phyloP scores from a whole-genome alignment of 2,329 filamentous ascomycete species.

The Trichothecium roseum region DNA sequence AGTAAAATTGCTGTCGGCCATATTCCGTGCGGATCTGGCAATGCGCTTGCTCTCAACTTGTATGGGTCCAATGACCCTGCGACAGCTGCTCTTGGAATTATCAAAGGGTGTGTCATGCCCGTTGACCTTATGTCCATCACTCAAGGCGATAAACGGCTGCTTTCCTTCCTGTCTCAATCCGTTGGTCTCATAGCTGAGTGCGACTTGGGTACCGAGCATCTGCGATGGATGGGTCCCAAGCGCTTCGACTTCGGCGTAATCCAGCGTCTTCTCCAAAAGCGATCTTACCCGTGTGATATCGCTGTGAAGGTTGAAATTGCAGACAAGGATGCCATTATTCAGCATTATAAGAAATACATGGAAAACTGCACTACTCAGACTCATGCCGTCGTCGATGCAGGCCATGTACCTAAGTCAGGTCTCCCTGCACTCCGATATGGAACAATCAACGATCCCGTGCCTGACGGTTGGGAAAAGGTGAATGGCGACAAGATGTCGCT shows the following conservation, averaged over 20 bases:
- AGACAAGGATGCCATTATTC: slow-evolving; percentile 63
- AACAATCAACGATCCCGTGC: slow-evolving; percentile 30
- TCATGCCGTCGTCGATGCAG: slow-evolving; percentile 1
- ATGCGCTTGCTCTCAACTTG: slow-evolving; percentile 84
- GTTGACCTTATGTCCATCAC: slow-evolving; percentile 83
- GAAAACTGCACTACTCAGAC: not conserved
- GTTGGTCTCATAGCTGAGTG: slow-evolving; percentile 84
- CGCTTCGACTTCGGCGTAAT: slow-evolving; percentile 81
- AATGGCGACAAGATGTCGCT: slow-evolving; percentile 74
- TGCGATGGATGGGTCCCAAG: slow-evolving; percentile 84
- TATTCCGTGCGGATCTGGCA: slow-evolving; percentile 86
- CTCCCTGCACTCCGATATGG: not conserved
- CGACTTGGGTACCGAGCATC: slow-evolving; percentile 79
- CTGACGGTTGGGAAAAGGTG: slow-evolving; percentile 64
- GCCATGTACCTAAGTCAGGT: not conserved
- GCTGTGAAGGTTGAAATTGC: slow-evolving; percentile 74
- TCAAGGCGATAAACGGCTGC: slow-evolving; percentile 59
- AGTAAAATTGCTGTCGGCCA: slow-evolving; percentile 71
- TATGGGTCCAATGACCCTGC: slow-evolving; percentile 70
- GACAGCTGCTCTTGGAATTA: slow-evolving; percentile 67
- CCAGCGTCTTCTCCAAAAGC: slow-evolving; percentile 64
- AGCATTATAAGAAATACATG: slow-evolving; percentile 53
- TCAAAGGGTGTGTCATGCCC: slow-evolving; percentile 79
- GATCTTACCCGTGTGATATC: slow-evolving; percentile 79
- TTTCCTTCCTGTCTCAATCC: slow-evolving; percentile 87